Conservation (phyloP, 345 rosid genomes). For the Raphanus sativus region DNA sequence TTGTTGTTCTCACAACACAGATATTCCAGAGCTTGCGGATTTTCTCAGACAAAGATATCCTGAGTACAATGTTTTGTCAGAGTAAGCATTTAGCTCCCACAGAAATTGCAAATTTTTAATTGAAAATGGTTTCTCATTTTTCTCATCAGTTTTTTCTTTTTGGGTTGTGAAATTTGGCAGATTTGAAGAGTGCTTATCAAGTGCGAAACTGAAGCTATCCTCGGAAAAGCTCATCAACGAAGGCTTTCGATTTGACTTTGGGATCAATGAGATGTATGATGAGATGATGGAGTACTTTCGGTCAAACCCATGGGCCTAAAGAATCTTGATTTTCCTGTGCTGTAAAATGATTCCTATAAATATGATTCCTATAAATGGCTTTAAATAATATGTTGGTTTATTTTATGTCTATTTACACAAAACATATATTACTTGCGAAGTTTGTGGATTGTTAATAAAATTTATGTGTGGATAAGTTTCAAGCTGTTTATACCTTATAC, state of each 20-base stretch:
- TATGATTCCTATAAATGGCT: constrained; percentile 4
- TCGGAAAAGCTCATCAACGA: constrained; percentile 67
- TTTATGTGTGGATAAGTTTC: background rate
- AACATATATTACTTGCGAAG: background rate
- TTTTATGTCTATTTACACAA: background rate
- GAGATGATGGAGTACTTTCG: constrained; percentile 57
- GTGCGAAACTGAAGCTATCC: constrained; percentile 59
- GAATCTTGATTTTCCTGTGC: background rate
- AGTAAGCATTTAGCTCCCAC: constrained; percentile 47
- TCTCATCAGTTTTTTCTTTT: background rate
- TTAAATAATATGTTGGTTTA: constrained; percentile 2
- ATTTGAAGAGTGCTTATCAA: constrained; percentile 62
- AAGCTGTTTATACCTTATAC: background rate
- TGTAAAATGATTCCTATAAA: background rate
- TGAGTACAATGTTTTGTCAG: constrained; percentile 55
- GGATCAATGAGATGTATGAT: constrained; percentile 74
- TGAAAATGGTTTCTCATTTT: background rate
- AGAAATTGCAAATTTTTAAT: background rate
- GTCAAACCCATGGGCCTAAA: constrained; percentile 41
- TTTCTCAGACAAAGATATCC: constrained; percentile 69
- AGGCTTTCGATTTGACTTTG: constrained; percentile 71
- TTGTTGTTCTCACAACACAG: constrained; percentile 65
- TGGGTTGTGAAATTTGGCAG: constrained; percentile 40
- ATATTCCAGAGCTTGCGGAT: constrained; percentile 60
- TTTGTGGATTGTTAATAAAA: background rate